phyloP scores from a whole-genome alignment of 2,329 filamentous ascomycete species.

The Colletotrichum gigasporum region DNA sequence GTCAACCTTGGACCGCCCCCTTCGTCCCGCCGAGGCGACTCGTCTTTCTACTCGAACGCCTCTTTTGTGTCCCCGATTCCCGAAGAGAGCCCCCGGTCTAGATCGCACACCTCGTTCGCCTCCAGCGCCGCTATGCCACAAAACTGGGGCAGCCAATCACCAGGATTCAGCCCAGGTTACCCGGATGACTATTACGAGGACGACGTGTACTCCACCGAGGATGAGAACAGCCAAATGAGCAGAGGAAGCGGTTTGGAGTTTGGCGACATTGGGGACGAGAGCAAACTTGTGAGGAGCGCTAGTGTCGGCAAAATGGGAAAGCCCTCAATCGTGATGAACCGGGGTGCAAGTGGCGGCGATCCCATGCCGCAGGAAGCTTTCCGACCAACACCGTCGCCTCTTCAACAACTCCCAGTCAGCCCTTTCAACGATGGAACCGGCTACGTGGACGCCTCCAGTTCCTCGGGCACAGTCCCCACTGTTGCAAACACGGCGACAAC shows the following conservation, averaged over 20 bases:
- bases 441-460: constrained; percentile 56
- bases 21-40: constrained; percentile 66
- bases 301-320: constrained; percentile 70
- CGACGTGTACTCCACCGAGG: constrained; percentile 51
- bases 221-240: constrained; percentile 34
- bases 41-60: constrained; percentile 71
- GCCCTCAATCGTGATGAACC: constrained; percentile 62
- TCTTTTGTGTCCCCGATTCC: constrained; percentile 80
- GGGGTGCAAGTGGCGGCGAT: constrained; percentile 32
- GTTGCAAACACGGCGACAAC: constrained; percentile 34
- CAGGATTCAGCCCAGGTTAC: constrained; percentile 54
- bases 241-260: constrained; percentile 44
- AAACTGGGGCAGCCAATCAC: constrained; percentile 67
- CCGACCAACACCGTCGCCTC: constrained; percentile 44
- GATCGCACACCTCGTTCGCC: constrained; percentile 72
- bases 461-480: constrained; percentile 52
- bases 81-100: constrained; percentile 70
- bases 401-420: constrained; percentile 42
- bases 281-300: constrained; percentile 67
- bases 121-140: constrained; percentile 79
- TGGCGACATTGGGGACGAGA: constrained; percentile 63
- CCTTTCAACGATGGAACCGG: constrained; percentile 55
- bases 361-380: constrained; percentile 29
- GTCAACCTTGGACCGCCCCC: constrained; percentile 68
- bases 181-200: constrained; percentile 62